Conservation (phyloP, 768 basidiomycete species). For the Termitomyces bulborhizus region DNA sequence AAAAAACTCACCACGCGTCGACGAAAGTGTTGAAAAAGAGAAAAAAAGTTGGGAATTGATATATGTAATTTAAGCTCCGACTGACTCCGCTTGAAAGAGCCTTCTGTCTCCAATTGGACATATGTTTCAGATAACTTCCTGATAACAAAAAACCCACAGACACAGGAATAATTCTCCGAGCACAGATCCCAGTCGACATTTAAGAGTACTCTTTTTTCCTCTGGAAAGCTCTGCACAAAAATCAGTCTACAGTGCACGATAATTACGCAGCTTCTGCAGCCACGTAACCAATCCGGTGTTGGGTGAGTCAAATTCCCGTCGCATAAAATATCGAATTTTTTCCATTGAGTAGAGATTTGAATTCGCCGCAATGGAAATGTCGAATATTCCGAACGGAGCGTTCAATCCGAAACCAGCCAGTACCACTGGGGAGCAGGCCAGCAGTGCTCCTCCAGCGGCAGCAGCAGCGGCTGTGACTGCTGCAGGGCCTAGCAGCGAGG, state of each 20-base stretch:
- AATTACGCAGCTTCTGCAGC: neutral
- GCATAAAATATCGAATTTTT: constrained; percentile 7
- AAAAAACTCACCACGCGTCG: neutral
- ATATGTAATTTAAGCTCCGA: neutral
- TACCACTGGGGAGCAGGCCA: too few relatives aligned
- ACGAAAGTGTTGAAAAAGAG: neutral
- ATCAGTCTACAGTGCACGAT: neutral
- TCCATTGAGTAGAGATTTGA: neutral
- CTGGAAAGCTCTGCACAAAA: neutral
- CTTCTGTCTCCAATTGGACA: constrained; percentile 1
- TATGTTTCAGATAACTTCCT: neutral
- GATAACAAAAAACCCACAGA: neutral
- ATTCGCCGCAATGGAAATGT: constrained; percentile 10
- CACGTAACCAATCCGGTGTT: neutral
- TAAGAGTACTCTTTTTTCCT: neutral
- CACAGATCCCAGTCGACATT: neutral
- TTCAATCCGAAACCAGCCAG: constrained; percentile 1
- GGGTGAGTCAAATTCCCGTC: neutral
- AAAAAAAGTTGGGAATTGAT: neutral
- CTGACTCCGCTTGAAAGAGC: neutral
- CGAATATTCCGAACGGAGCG: constrained; percentile 10
- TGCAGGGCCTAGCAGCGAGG: neutral
- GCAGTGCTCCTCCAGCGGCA: neutral
- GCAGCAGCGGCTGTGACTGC: neutral
- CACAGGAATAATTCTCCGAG: neutral